A percentile compares a stretch with the other conserved stretches of the same genome.
Evolutionary conservation across 345 rosid genomes (phyloP).

Genomic region (Aquilaria sinensis): DNA sequence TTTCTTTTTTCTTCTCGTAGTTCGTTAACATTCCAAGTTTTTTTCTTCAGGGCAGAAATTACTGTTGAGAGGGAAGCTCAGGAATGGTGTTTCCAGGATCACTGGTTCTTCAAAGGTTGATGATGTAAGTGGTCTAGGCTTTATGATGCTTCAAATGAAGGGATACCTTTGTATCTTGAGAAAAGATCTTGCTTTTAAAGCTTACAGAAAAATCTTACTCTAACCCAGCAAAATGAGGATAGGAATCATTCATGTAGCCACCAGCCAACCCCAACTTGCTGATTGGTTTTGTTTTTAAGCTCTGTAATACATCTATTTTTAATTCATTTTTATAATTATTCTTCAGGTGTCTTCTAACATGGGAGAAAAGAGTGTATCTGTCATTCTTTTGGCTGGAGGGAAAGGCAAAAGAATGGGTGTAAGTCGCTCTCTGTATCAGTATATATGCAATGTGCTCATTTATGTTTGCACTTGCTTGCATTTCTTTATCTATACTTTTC

Average conservation of each 20-base stretch:
- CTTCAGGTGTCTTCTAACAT: slow-evolving; percentile 26
- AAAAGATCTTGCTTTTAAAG: too few species aligned
- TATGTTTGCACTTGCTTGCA: slow-evolving; percentile 3
- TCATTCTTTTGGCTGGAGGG: slow-evolving; percentile 89
- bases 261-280: background rate
- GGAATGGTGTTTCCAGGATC: slow-evolving; percentile 15
- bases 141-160: background rate
- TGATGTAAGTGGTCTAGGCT: slow-evolving; percentile 26
- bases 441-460: background rate
- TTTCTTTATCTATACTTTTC: slow-evolving; percentile 15
- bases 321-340: background rate
- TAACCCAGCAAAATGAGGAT: too few species aligned
- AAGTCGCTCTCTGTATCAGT: slow-evolving; percentile 13
- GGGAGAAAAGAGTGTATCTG: slow-evolving; percentile 71
- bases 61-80: slow-evolving; percentile 19
- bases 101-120: slow-evolving; percentile 31
- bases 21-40: slow-evolving; percentile 2
- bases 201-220: too few species aligned
- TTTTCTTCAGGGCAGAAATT: slow-evolving; percentile 28
- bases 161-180: background rate
- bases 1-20: background rate
- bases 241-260: too few species aligned
- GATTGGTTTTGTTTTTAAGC: background rate
- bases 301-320: too few species aligned
- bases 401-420: slow-evolving; percentile 96